phyloP scores from a whole-genome alignment of 2,329 filamentous ascomycete genomes.

The Lachnellula occidentalis region DNA sequence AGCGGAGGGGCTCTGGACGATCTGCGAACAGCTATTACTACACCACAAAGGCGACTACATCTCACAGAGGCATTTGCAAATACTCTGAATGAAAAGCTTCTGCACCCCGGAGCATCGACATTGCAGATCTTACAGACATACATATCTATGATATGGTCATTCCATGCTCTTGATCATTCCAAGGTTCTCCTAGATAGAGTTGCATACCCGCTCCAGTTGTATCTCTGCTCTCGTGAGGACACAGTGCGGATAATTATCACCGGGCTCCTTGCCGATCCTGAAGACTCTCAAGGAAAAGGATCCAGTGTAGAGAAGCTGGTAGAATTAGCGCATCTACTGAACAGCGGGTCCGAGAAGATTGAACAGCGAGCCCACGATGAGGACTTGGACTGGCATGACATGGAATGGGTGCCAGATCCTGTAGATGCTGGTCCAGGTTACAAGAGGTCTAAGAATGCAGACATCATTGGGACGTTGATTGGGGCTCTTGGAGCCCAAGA shows the following conservation, averaged over 20 bases:
- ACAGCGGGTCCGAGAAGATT: slow-evolving; percentile 38
- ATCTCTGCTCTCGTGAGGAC: slow-evolving; percentile 71
- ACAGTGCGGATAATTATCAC: slow-evolving; percentile 73
- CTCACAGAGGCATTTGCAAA: slow-evolving; percentile 65
- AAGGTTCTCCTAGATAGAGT: slow-evolving; percentile 73
- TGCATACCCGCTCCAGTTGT: slow-evolving; percentile 66
- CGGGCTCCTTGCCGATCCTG: slow-evolving; percentile 61
- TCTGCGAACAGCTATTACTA: slow-evolving; percentile 63
- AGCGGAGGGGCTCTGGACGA: slow-evolving; percentile 70
- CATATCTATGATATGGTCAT: slow-evolving; percentile 72
- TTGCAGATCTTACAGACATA: slow-evolving; percentile 72
- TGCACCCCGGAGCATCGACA: slow-evolving; percentile 73
- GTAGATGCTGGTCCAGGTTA: slow-evolving; percentile 91
- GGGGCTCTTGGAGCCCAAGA: slow-evolving; percentile 85
- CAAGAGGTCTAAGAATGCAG: slow-evolving; percentile 79
- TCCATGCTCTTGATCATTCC: slow-evolving; percentile 69
- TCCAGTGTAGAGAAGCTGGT: slow-evolving; percentile 48
- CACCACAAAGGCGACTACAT: slow-evolving; percentile 61
- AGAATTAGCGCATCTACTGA: slow-evolving; percentile 62
- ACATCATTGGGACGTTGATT: slow-evolving; percentile 87
- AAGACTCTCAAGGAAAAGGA: slow-evolving; percentile 35
- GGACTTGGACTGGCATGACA: slow-evolving; percentile 83
- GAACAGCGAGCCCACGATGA: slow-evolving; percentile 53
- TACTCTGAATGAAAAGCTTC: slow-evolving; percentile 58
- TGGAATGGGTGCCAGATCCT: slow-evolving; percentile 89